Conservation (phyloP, 2,329 filamentous ascomycete genomes). For the Fusarium heterosporum region DNA sequence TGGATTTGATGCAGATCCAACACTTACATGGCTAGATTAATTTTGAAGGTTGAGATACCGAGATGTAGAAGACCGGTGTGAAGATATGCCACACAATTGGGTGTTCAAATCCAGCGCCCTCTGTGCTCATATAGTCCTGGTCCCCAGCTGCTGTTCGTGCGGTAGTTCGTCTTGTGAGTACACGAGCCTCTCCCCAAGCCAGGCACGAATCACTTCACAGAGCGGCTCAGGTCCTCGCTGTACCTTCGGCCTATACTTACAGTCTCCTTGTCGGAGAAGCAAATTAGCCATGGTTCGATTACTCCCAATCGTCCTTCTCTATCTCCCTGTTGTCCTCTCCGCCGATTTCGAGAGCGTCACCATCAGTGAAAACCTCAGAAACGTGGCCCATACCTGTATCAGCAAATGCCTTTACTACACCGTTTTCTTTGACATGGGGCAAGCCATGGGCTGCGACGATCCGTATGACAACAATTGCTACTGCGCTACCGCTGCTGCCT, state of each 20-base stretch:
- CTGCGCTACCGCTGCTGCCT: constrained; percentile 41
- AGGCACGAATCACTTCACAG: neutral
- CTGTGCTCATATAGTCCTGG: constrained; percentile 18
- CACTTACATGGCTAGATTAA: constrained; percentile 7
- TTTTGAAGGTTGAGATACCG: neutral
- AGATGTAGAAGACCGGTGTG: constrained; percentile 9
- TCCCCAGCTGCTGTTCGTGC: neutral
- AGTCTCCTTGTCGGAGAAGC: neutral
- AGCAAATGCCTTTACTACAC: constrained; percentile 40
- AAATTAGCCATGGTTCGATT: constrained; percentile 22
- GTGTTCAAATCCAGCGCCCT: neutral
- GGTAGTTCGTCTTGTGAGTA: neutral
- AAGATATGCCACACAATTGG: constrained; percentile 16
- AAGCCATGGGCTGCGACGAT: constrained; percentile 39
- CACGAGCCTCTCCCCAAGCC: neutral
- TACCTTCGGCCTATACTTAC: neutral
- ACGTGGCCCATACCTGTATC: constrained; percentile 35
- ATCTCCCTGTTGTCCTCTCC: constrained; percentile 1
- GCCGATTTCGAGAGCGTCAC: constrained; percentile 36
- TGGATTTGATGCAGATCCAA: constrained; percentile 5
- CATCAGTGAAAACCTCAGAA: constrained; percentile 28
- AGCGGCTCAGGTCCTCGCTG: too few relatives aligned
- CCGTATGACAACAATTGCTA: constrained; percentile 47
- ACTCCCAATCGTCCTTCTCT: constrained; percentile 16
- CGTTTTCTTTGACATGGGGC: constrained; percentile 32